phyloP scores from a whole-genome alignment of 2,329 filamentous ascomycete genomes.

The Aureobasidium mangrovei region DNA sequence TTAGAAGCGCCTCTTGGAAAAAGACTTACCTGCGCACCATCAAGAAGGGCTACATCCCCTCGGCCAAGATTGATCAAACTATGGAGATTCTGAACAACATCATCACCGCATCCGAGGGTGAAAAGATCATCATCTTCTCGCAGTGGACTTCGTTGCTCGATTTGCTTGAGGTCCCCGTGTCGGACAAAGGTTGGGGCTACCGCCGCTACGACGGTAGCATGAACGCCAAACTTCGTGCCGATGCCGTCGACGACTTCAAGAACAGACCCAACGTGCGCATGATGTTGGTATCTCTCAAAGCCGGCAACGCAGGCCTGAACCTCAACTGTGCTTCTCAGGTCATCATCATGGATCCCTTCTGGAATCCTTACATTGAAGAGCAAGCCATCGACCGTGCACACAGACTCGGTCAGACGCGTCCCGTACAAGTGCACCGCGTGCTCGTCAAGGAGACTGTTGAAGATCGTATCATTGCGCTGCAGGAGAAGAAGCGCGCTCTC shows the following conservation, averaged over 20 bases:
- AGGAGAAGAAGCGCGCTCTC: constrained; percentile 67
- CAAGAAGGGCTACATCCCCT: constrained; percentile 60
- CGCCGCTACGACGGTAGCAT: constrained; percentile 71
- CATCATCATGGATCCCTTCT: constrained; percentile 87
- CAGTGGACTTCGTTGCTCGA: constrained; percentile 75
- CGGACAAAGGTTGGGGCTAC: constrained; percentile 48
- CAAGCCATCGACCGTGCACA: constrained; percentile 87
- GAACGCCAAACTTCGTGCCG: constrained; percentile 55
- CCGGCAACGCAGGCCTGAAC: constrained; percentile 79
- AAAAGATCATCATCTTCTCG: constrained; percentile 76
- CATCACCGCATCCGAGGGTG: constrained; percentile 39
- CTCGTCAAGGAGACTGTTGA: constrained; percentile 73
- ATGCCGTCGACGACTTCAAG: constrained; percentile 59
- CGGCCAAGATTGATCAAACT: constrained; percentile 64
- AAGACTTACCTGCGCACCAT: constrained; percentile 62
- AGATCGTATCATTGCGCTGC: constrained; percentile 71
- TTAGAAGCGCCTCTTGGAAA: constrained; percentile 55
- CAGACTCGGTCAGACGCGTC: constrained; percentile 68
- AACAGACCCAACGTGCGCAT: constrained; percentile 47
- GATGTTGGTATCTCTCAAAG: constrained; percentile 71
- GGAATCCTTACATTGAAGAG: constrained; percentile 89
- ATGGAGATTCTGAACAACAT: constrained; percentile 44
- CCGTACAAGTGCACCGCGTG: constrained; percentile 73
- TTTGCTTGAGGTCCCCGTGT: constrained; percentile 64
- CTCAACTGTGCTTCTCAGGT: constrained; percentile 74